phyloP scores from a whole-genome alignment of 2,329 filamentous ascomycete genomes.

The Colletotrichum sp. region DNA sequence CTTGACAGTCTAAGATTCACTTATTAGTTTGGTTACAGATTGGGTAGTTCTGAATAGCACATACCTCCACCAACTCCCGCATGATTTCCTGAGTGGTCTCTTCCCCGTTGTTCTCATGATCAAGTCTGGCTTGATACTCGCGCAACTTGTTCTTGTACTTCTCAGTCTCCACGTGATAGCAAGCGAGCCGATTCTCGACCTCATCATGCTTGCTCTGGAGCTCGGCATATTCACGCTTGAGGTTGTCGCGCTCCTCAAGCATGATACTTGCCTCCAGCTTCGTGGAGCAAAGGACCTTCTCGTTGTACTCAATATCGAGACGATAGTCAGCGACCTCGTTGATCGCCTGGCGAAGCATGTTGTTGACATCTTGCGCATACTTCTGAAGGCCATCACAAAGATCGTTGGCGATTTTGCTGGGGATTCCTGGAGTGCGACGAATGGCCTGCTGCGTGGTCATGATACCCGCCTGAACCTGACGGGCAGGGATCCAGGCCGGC shows the following conservation, averaged over 20 bases:
- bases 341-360: slow-evolving; percentile 22
- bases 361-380: slow-evolving; percentile 34
- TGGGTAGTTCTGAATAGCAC: neutral
- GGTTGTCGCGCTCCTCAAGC: slow-evolving; percentile 12
- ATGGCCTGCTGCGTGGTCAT: slow-evolving; percentile 23
- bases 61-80: slow-evolving; percentile 28
- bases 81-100: slow-evolving; percentile 24
- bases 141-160: slow-evolving; percentile 18
- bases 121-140: slow-evolving; percentile 16
- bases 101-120: slow-evolving; percentile 2
- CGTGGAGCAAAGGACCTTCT: slow-evolving; percentile 27
- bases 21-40: neutral
- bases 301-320: slow-evolving; percentile 34
- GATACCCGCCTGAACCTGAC: slow-evolving; percentile 19
- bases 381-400: slow-evolving; percentile 19
- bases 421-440: slow-evolving; percentile 22
- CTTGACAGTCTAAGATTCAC: neutral
- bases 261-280: slow-evolving; percentile 19
- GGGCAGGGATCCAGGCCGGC: slow-evolving; percentile 19
- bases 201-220: slow-evolving; percentile 24
- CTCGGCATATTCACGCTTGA: slow-evolving; percentile 26
- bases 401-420: slow-evolving; percentile 17
- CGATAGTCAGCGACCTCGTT: slow-evolving; percentile 27
- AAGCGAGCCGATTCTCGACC: slow-evolving; percentile 23
- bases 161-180: slow-evolving; percentile 19